phyloP scores from a whole-genome alignment of 1,139 yeast species.

The Pichia sp. region DNA sequence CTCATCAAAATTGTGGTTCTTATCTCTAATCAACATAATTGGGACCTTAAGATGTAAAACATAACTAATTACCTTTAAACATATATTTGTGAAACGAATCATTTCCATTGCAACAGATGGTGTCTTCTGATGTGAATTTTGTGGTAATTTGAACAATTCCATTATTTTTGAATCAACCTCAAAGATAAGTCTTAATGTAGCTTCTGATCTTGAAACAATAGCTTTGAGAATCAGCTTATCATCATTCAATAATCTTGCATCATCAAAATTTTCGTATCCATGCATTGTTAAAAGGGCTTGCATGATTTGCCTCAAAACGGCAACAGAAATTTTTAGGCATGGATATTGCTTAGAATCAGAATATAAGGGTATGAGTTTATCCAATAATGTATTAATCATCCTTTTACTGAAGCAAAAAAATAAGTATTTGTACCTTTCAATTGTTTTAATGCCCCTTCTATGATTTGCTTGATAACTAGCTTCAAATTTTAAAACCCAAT shows the following conservation, averaged over 20 bases:
- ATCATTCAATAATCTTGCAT: slow-evolving; percentile 55
- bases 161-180: slow-evolving; percentile 60
- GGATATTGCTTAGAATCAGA: slow-evolving; percentile 34
- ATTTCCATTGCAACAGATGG: slow-evolving; percentile 56
- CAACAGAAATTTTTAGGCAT: slow-evolving; percentile 60
- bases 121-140: slow-evolving; percentile 60
- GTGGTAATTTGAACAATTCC: slow-evolving; percentile 54
- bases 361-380: slow-evolving; percentile 46
- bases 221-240: slow-evolving; percentile 45
- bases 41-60: slow-evolving; percentile 59
- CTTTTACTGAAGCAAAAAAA: slow-evolving; percentile 65
- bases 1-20: slow-evolving; percentile 20
- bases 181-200: slow-evolving; percentile 39
- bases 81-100: slow-evolving; percentile 60
- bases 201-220: slow-evolving; percentile 37
- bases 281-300: slow-evolving; percentile 39
- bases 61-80: slow-evolving; percentile 62
- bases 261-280: slow-evolving; percentile 44
- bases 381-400: slow-evolving; percentile 54
- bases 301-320: slow-evolving; percentile 62
- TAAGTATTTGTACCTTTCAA: slow-evolving; percentile 52
- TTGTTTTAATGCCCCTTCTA: slow-evolving; percentile 10
- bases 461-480: slow-evolving; percentile 28
- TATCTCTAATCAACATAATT: slow-evolving; percentile 42
- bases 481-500: slow-evolving; percentile 63